Conservation (phyloP, 2,329 filamentous ascomycete species). For the Exserohilum rostratum region DNA sequence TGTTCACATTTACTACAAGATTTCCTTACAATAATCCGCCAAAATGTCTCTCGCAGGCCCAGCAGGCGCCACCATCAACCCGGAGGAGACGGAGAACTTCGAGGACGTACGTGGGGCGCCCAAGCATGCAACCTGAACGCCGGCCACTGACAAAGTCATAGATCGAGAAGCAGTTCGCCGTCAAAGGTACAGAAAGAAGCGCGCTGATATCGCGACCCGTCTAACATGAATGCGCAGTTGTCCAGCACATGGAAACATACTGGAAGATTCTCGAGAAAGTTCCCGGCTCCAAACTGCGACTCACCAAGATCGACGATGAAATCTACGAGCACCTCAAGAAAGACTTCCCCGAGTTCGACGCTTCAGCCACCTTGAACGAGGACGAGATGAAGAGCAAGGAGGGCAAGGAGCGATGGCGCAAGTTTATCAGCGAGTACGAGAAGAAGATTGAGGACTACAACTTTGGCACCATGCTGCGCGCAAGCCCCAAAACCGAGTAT, state of each 20-base stretch:
- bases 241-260: conserved; percentile 96
- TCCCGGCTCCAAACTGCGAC: conserved; percentile 82
- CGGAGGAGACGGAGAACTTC: conserved; percentile 70
- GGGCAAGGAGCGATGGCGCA: conserved; percentile 93
- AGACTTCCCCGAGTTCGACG: conserved; percentile 93
- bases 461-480: conserved; percentile 91
- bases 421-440: conserved; percentile 92
- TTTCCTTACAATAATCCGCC: neutral
- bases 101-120: conserved; percentile 63
- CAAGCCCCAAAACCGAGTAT: conserved; percentile 81
- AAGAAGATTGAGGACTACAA: conserved; percentile 97
- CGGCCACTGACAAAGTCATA: conserved; percentile 50
- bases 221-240: conserved; percentile 59
- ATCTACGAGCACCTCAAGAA: conserved; percentile 87
- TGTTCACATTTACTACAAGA: neutral
- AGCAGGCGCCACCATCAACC: conserved; percentile 41
- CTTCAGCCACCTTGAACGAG: conserved; percentile 80
- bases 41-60: conserved; percentile 33
- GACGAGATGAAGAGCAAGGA: conserved; percentile 96
- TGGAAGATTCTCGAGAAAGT: conserved; percentile 94
- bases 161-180: conserved; percentile 99
- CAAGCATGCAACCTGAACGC: neutral
- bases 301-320: conserved; percentile 94
- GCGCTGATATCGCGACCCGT: neutral
- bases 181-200: conserved; percentile 71